Evolutionary conservation across 192 early-diverging fungal species (phyloP).

Genomic region (Phycomyces nitens): DNA sequence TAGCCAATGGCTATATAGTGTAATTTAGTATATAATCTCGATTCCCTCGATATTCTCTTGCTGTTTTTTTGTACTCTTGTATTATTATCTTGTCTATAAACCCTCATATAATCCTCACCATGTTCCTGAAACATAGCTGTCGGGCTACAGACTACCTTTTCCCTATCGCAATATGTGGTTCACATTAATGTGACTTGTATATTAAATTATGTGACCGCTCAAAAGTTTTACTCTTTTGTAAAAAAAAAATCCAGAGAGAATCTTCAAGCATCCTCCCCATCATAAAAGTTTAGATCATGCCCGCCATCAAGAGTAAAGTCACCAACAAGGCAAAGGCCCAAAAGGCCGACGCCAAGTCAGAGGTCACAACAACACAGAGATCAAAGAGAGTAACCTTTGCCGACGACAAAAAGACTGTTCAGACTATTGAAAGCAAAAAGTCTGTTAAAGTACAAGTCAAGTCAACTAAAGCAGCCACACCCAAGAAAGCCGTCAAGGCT

Average conservation of each 20-base stretch:
- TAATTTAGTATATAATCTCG: neutral
- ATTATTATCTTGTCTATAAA: too few species aligned
- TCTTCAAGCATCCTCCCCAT: too few species aligned
- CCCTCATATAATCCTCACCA: too few species aligned
- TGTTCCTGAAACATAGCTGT: too few species aligned
- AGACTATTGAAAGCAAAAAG: neutral
- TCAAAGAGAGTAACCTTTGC: constrained; percentile 3
- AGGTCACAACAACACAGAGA: neutral
- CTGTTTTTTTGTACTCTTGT: too few species aligned
- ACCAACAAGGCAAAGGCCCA: neutral
- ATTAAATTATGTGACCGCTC: too few species aligned
- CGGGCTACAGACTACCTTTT: too few species aligned
- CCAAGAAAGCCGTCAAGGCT: neutral
- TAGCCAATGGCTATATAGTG: neutral
- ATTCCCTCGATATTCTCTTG: too few species aligned
- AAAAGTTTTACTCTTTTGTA: too few species aligned
- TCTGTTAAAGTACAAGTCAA: constrained; percentile 1
- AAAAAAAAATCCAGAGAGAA: too few species aligned
- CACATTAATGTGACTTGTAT: too few species aligned
- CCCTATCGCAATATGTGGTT: too few species aligned
- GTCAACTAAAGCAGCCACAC: neutral
- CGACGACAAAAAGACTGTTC: neutral
- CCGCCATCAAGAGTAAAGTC: neutral
- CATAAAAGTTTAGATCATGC: neutral
- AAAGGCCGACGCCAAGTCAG: neutral